Conservation (phyloP, 2,329 filamentous ascomycete species). For the Monosporascus sp. region DNA sequence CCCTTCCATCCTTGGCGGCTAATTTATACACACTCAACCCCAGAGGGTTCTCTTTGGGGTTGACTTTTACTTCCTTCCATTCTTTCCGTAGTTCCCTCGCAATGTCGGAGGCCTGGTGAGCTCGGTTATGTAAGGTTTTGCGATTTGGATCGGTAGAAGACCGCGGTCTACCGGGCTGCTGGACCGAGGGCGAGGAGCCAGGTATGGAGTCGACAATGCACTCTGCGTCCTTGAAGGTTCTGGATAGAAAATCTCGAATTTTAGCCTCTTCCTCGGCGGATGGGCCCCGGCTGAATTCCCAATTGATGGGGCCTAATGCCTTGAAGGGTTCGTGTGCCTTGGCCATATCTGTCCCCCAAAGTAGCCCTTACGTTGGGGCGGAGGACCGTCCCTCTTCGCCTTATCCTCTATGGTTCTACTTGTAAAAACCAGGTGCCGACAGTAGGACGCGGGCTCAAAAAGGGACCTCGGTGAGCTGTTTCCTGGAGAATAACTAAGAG, state of each 20-base stretch:
- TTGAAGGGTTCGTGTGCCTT: constrained; percentile 43
- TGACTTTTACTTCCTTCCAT: constrained; percentile 82
- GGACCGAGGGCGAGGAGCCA: constrained; percentile 35
- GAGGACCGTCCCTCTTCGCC: too few species aligned
- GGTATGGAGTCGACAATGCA: constrained; percentile 74
- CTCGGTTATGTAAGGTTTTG: constrained; percentile 35
- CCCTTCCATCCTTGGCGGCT: constrained; percentile 70
- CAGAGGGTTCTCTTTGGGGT: constrained; percentile 66
- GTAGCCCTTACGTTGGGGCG: too few species aligned
- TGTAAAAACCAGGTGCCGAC: too few species aligned
- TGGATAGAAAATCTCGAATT: constrained; percentile 47
- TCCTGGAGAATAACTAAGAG: neutral
- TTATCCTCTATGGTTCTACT: too few species aligned
- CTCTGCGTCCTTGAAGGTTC: constrained; percentile 62
- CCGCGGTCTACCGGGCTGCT: constrained; percentile 42
- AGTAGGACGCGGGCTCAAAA: too few species aligned
- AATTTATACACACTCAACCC: constrained; percentile 77
- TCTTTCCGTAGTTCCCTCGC: constrained; percentile 62
- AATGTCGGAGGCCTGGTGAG: constrained; percentile 45
- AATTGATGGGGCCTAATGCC: constrained; percentile 46
- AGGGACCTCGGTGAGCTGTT: neutral
- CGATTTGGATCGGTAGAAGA: constrained; percentile 52
- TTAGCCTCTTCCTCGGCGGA: constrained; percentile 15
- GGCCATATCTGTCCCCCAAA: neutral
- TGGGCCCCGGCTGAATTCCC: constrained; percentile 34